phyloP scores from a whole-genome alignment of 2,329 filamentous ascomycete species.

The Chalaropsis ovoidea region DNA sequence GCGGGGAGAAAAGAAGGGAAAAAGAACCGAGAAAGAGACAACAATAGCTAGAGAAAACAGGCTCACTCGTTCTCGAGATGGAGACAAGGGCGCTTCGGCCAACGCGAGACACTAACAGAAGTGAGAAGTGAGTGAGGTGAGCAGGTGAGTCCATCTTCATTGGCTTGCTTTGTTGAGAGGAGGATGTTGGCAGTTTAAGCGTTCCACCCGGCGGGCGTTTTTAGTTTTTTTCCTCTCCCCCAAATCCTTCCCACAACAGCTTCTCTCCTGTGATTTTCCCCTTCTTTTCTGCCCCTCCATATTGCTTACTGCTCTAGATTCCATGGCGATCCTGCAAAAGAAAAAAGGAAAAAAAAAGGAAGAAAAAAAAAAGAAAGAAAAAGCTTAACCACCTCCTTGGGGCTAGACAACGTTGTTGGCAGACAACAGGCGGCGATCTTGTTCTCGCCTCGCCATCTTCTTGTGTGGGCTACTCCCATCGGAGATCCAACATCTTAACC shows the following conservation, averaged over 20 bases:
- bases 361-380: background rate
- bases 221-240: background rate
- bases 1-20: background rate
- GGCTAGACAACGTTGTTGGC: background rate
- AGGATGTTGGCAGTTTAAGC: background rate
- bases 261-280: no score
- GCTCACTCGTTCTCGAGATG: background rate
- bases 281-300: no score
- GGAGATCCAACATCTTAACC: background rate
- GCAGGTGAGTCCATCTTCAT: background rate
- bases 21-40: conserved; percentile 10
- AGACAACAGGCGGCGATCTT: background rate
- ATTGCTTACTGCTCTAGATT: background rate
- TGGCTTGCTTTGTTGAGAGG: background rate
- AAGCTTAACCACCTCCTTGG: conserved; percentile 17
- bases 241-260: background rate
- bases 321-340: background rate
- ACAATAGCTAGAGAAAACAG: background rate
- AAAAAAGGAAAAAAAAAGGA: background rate
- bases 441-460: background rate
- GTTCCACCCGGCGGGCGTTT: background rate
- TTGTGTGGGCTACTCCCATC: background rate
- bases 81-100: conserved; percentile 4
- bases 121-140: background rate
- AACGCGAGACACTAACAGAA: conserved; percentile 9